Percentiles rank a stretch among this genome's conserved stretches.
phyloP scores from a whole-genome alignment of 1,284 basidiomycete genomes.

The Leccinum pachyderme region DNA sequence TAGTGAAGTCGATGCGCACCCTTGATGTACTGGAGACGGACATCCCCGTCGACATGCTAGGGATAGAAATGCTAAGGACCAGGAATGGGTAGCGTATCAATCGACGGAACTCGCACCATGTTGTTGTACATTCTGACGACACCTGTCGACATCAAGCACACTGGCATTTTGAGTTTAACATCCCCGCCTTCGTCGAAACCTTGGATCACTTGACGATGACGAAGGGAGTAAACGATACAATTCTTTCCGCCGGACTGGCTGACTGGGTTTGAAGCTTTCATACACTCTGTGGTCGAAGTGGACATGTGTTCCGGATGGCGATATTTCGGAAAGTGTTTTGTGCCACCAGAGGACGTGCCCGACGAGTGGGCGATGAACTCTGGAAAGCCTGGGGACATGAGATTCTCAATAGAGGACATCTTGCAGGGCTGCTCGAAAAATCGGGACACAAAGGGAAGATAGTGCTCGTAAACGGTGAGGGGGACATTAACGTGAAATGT shows the following conservation, averaged over 20 bases:
- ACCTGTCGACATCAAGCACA: slow-evolving; percentile 26
- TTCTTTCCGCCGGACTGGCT: slow-evolving; percentile 15
- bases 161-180: slow-evolving; percentile 14
- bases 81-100: background rate
- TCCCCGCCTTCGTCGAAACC: slow-evolving; percentile 12
- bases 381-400: slow-evolving; percentile 26
- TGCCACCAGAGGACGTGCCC: slow-evolving; percentile 20
- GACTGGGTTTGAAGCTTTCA: slow-evolving; percentile 16
- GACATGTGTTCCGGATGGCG: slow-evolving; percentile 25
- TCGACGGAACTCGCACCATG: slow-evolving; percentile 14
- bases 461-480: slow-evolving; percentile 19
- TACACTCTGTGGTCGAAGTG: slow-evolving; percentile 9
- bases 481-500: slow-evolving; percentile 20
- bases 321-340: slow-evolving; percentile 25
- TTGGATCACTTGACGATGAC: slow-evolving; percentile 16
- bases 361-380: slow-evolving; percentile 23
- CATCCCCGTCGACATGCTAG: slow-evolving; percentile 18
- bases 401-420: slow-evolving; percentile 17
- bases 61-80: slow-evolving; percentile 1
- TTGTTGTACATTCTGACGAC: slow-evolving; percentile 22
- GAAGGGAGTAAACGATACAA: slow-evolving; percentile 23
- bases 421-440: slow-evolving; percentile 22
- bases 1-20: slow-evolving; percentile 8
- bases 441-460: slow-evolving; percentile 23
- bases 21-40: slow-evolving; percentile 6